phyloP scores from a whole-genome alignment of 768 basidiomycete species.

The Hygrophorus pudorinus region DNA sequence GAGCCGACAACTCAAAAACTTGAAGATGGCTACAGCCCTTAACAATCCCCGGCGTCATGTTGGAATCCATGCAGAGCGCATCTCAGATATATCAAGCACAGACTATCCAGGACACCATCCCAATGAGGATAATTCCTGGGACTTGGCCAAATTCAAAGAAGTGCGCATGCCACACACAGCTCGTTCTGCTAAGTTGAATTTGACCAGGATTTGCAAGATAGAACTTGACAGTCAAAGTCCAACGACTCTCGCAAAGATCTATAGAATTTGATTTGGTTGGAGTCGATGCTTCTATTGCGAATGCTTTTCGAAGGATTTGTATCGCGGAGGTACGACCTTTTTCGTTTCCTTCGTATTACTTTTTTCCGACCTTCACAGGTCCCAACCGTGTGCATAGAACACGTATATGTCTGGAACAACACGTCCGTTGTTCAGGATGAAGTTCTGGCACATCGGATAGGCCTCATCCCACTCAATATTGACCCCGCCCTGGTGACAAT shows the following conservation, averaged over 20 bases:
- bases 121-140: constrained; percentile 80
- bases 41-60: constrained; percentile 45
- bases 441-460: constrained; percentile 85
- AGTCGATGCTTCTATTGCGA: constrained; percentile 92
- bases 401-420: constrained; percentile 91
- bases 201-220: constrained; percentile 27
- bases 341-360: background rate
- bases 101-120: constrained; percentile 89
- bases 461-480: constrained; percentile 80
- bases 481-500: constrained; percentile 70
- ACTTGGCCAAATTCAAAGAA: constrained; percentile 61
- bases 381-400: constrained; percentile 83
- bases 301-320: constrained; percentile 85
- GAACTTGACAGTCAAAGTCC: constrained; percentile 66
- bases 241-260: constrained; percentile 70
- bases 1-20: too few species aligned
- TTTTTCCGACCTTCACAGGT: constrained; percentile 39
- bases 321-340: constrained; percentile 72
- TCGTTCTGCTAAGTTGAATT: constrained; percentile 9
- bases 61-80: constrained; percentile 56
- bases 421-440: constrained; percentile 92
- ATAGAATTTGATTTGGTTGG: constrained; percentile 95
- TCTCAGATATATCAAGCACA: constrained; percentile 75
- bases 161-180: constrained; percentile 32
- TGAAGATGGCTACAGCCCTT: background rate